phyloP scores from a whole-genome alignment of 202 grass and related monocot genomes.

The Miscanthus sacchariflorus region DNA sequence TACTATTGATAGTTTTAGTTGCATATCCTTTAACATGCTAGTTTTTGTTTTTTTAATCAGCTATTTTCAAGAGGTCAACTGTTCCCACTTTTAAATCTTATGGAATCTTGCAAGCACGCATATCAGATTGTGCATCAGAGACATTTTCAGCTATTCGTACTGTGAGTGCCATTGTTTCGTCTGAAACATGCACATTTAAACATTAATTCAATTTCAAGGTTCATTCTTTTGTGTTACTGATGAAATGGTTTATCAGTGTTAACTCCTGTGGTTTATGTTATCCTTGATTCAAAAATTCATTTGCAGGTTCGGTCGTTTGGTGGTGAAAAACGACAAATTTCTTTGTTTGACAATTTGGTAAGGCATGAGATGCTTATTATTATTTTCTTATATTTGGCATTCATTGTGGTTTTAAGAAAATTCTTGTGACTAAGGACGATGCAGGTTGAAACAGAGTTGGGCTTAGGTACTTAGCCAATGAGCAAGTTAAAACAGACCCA shows the following conservation, averaged over 20 bases:
- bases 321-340: slow-evolving; percentile 95
- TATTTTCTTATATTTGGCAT: slow-evolving; percentile 9
- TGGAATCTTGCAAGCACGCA: slow-evolving; percentile 82
- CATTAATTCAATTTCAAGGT: slow-evolving; percentile 12
- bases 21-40: slow-evolving; percentile 36
- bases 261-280: slow-evolving; percentile 27
- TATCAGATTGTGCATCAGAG: slow-evolving; percentile 93
- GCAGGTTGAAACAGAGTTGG: neutral
- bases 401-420: neutral
- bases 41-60: slow-evolving; percentile 55
- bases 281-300: slow-evolving; percentile 34
- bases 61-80: slow-evolving; percentile 97
- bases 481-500: neutral
- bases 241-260: slow-evolving; percentile 13
- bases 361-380: slow-evolving; percentile 23
- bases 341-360: slow-evolving; percentile 83
- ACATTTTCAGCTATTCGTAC: slow-evolving; percentile 97
- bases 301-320: slow-evolving; percentile 92
- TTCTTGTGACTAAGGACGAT: neutral
- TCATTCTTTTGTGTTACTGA: slow-evolving; percentile 29
- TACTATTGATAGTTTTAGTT: slow-evolving; percentile 3
- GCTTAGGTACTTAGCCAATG: neutral
- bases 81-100: slow-evolving; percentile 91
- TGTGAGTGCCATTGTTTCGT: slow-evolving; percentile 65
- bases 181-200: slow-evolving; percentile 9